Evolutionary conservation across 1,284 basidiomycete species (phyloP), one percentile per base, ranked within the genome.

Genomic region (Takashimella tepidaria): DNA sequence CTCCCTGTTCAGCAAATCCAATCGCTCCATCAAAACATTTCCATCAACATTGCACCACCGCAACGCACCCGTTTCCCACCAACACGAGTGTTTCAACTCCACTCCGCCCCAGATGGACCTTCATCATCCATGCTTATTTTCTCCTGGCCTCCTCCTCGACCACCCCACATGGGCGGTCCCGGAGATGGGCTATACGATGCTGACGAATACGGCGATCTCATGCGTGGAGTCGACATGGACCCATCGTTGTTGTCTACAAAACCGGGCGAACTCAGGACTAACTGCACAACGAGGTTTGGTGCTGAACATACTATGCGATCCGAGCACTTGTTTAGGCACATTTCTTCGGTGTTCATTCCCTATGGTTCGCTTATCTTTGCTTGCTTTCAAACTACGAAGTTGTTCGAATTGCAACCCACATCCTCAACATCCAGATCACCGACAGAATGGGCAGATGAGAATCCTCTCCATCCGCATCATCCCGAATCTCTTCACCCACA

Each of bases 321-420:
- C 41, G 82, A 84, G 55, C 83, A 82, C 46, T 62, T 83, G 72
- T 66, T 72, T 31, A 66, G 77, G 19, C 81, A 86, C 66, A 85
- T 95, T 48, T 88, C 90, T 68, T 90, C 88, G 72, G 88, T 95
- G 56, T 91, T 92, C 76, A 92, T 95, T 73, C 91, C 91, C 60
- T 91, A 95, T 81, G 92, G 91, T 82, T 76, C 71, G 79, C 78
- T 79, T 59, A 71, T 76, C 11, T 73, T 79, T 42, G 75, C 77
- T 3, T 78, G 75, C 58, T 78, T 77, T 59, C 70, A 76, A 60
- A 78, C 73, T 41, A 73, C 66, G 65, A 89, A 87, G 85, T 71
- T 89, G 89, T 77, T 87, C 86, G 57, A 90, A 84, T 78, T 64
- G 50, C 42, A 37, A 37, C n/a, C n/a, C n/a, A 8, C 31, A 16